Evolutionary conservation across 805 yeast species (phyloP).

Genomic region (Suhomyces faveliae): DNA sequence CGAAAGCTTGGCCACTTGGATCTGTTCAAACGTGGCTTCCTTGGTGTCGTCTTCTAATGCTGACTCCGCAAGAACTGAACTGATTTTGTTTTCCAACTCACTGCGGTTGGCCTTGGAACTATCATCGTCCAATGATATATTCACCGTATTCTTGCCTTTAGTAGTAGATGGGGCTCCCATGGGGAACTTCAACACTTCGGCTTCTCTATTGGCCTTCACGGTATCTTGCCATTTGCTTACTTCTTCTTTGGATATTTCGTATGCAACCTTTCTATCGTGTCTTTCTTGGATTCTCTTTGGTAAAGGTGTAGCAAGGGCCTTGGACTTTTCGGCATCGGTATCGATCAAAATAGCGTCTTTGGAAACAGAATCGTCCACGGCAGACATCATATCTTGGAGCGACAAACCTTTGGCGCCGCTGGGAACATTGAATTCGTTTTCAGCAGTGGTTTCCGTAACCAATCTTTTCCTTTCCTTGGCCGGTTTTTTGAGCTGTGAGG

Average conservation of each 20-base stretch:
- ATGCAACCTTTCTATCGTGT: constrained; percentile 85
- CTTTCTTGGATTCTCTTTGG: constrained; percentile 84
- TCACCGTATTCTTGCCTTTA: background rate
- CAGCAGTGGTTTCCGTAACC: constrained; percentile 55
- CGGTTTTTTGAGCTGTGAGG: constrained; percentile 34
- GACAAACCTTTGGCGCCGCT: constrained; percentile 51
- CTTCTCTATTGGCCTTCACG: constrained; percentile 73
- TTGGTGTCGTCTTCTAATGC: constrained; percentile 68
- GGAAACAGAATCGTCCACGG: constrained; percentile 50
- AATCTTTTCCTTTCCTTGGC: constrained; percentile 44
- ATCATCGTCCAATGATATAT: background rate
- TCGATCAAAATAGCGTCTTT: constrained; percentile 52
- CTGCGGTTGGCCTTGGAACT: constrained; percentile 41
- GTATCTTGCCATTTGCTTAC: constrained; percentile 86
- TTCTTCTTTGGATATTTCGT: constrained; percentile 82
- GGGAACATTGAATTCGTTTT: constrained; percentile 70
- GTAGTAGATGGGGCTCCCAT: constrained; percentile 41
- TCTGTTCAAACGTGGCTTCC: constrained; percentile 83
- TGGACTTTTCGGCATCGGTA: constrained; percentile 33
- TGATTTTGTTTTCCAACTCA: constrained; percentile 69
- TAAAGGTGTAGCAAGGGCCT: constrained; percentile 72
- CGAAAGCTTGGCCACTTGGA: constrained; percentile 76
- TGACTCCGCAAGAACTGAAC: constrained; percentile 59
- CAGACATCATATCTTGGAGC: constrained; percentile 72
- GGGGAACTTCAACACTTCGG: constrained; percentile 83